phyloP scores from a whole-genome alignment of 352 stramenopile species.

The Saprolegnia diclina region DNA sequence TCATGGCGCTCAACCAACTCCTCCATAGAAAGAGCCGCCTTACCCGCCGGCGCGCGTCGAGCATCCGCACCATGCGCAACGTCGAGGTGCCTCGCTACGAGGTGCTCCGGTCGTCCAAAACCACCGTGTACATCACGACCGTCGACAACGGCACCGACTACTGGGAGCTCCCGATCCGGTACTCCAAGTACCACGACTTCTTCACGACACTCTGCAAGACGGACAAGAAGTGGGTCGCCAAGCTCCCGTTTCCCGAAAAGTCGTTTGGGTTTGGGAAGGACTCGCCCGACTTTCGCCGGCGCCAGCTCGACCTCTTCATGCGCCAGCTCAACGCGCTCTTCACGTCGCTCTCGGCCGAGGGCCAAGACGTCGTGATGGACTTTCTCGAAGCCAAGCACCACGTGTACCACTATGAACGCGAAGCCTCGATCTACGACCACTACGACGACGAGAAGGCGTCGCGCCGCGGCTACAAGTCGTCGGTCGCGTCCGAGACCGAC shows the following conservation, averaged over 20 bases:
- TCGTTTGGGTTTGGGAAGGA: constrained; percentile 22
- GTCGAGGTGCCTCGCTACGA: constrained; percentile 9
- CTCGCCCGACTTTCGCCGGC: constrained; percentile 14
- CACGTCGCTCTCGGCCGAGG: neutral
- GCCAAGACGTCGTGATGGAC: constrained; percentile 15
- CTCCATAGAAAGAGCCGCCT: constrained; percentile 15
- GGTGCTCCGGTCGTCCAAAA: neutral
- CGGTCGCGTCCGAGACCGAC: neutral
- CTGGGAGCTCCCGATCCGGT: constrained; percentile 23
- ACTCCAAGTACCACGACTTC: constrained; percentile 24
- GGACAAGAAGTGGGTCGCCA: constrained; percentile 14
- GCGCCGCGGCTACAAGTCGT: constrained; percentile 7
- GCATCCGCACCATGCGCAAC: constrained; percentile 5
- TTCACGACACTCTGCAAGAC: constrained; percentile 9
- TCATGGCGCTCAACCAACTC: constrained; percentile 14
- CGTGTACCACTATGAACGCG: neutral
- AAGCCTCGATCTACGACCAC: constrained; percentile 5
- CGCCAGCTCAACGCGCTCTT: constrained; percentile 11
- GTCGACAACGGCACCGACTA: constrained; percentile 7
- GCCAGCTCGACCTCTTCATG: constrained; percentile 24
- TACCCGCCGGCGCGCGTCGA: constrained; percentile 4
- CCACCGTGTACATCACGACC: constrained; percentile 8
- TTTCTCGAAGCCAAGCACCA: constrained; percentile 15
- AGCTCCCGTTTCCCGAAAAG: constrained; percentile 25
- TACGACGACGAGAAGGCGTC: constrained; percentile 8